Evolutionary conservation across 1,284 basidiomycete genomes (phyloP), one percentile per base, ranked within the genome.

Genomic region (Somion occarium): DNA sequence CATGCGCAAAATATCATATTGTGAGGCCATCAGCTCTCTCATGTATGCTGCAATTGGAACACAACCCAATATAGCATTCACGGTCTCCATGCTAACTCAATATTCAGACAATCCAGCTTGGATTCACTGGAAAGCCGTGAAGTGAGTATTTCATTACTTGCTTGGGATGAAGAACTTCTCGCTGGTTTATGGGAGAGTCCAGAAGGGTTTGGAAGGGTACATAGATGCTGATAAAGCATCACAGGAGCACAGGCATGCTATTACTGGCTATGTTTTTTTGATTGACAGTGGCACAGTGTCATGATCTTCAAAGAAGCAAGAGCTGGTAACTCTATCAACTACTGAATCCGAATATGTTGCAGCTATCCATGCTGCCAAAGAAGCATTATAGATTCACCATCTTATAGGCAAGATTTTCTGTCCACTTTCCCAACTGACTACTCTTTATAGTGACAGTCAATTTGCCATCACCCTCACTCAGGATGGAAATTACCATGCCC

Each of bases 81-180:
- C 72, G 1, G 65, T 74, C 3, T 56, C 59, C 18, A 52, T 63
- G n/a, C 60, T 77, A 0, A 59, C 63, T 1, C 64, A 64, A 49
- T 74, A 61, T 57, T 55, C 64, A 0, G 59, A 65, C 37, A 56
- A 56, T 49, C 61, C 61, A 11, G 56, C 54, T 1, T 38, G 1
- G 0, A 52, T 45, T 0, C 74, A 76, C 55, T 74, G 68, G 67
- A 58, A 60, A 2, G 67, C 68, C 0, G 67, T 66, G 0, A 65
- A 69, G 5, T 61, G 63, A 2, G 61, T 75, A 2, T 59, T 76
- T 1, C 60, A 62, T 0, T 78, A 78, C 54, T 63, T 78, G 0
- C 63, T 66, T 19, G 66, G 68, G 3, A 74, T 73, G 0, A 38
- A 55, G 3, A 46, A 64, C n/a, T 46, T 69, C 2, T 56, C 58